Base-by-base conservation (phyloP, 352 stramenopile species). In the Phytophthora cryptogea region DNA sequence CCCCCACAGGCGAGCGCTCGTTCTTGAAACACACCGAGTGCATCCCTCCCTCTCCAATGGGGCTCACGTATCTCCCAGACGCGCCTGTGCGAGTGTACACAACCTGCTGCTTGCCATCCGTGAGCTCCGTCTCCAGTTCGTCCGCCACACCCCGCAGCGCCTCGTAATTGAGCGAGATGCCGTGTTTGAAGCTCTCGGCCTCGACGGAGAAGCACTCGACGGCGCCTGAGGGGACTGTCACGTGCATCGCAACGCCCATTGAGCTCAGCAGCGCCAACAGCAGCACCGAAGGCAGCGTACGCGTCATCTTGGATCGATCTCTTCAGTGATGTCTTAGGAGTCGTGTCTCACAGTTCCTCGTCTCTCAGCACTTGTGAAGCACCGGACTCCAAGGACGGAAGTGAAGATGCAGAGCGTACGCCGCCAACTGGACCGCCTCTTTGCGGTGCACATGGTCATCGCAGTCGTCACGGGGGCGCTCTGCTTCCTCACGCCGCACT, bases 151-250 rank as follows among this genome's bases (percentile, higher is more conserved):
- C 86, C 23, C 73, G 72, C 6, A 95, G 58, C 36, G 81, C 81
- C 44, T 95, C 81, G 64, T 94, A 94, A 63, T 94, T 95, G 57
- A 95, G 80, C 35, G 86, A 95, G 46, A 95, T 83, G 40, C 86
- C 86, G 59, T 94, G 80, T 61, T 95, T 90, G 54, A 78, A 87
- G 55, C 52, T 76, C 52, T 81, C 70, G 32, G 78, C 83, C 6
- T 91, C 78, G 33, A 95, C 73, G 8, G 69, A 76, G 60, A 94
- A 94, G 57, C 83, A 94, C 72, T 94, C 84, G 31, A 63, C 56
- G 1, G 66, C 61, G 7, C 69, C 55, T 30, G 59, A 68, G 10
- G 72, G 55, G 28, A 94, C 70, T 39, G 51, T 80, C 49, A 77
- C 71, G 16, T 94, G 80, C 40, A 93, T 54, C 28, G 76, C 70